phyloP scores from a whole-genome alignment of 139 green algal genomes.

The Pseudopediastrum boryanum region DNA sequence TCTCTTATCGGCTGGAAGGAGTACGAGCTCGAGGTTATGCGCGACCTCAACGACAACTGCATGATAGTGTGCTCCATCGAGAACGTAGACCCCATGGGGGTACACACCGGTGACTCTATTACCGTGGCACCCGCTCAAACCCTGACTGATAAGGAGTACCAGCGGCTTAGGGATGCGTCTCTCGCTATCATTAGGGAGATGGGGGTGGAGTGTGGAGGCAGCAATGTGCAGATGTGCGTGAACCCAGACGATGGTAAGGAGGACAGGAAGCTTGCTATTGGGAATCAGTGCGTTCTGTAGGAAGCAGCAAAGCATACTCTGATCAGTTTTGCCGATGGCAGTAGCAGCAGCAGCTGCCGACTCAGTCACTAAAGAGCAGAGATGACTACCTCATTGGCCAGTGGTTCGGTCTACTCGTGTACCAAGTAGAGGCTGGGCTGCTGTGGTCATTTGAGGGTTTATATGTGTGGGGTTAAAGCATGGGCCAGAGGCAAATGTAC shows the following conservation, averaged over 20 bases:
- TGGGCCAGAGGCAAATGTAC: too few relatives aligned
- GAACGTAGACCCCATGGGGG: conserved; percentile 99
- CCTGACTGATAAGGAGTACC: conserved; percentile 94
- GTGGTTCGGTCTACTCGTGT: too few relatives aligned
- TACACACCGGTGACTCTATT: conserved; percentile 94
- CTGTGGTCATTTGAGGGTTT: too few relatives aligned
- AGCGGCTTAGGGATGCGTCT: conserved; percentile 82
- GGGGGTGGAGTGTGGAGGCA: conserved; percentile 98
- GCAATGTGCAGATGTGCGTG: conserved; percentile 97
- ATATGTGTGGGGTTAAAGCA: too few relatives aligned
- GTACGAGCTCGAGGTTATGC: conserved; percentile 96
- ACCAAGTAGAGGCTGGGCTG: too few relatives aligned
- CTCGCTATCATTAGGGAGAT: conserved; percentile 92
- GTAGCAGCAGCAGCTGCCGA: too few relatives aligned
- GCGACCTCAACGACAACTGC: conserved; percentile 98
- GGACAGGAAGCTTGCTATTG: too few relatives aligned
- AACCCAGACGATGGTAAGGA: conserved; percentile 81
- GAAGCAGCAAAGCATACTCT: too few relatives aligned
- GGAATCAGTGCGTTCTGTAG: too few relatives aligned
- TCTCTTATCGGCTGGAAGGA: conserved; percentile 99
- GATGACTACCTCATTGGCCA: too few relatives aligned
- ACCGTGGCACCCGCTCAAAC: conserved; percentile 75
- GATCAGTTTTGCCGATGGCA: too few relatives aligned
- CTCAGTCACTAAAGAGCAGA: too few relatives aligned
- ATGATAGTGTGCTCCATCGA: conserved; percentile 99